Evolutionary conservation across 768 basidiomycete species (phyloP), one percentile per base, ranked within the genome.

Genomic region (Leccinum uliginosum): DNA sequence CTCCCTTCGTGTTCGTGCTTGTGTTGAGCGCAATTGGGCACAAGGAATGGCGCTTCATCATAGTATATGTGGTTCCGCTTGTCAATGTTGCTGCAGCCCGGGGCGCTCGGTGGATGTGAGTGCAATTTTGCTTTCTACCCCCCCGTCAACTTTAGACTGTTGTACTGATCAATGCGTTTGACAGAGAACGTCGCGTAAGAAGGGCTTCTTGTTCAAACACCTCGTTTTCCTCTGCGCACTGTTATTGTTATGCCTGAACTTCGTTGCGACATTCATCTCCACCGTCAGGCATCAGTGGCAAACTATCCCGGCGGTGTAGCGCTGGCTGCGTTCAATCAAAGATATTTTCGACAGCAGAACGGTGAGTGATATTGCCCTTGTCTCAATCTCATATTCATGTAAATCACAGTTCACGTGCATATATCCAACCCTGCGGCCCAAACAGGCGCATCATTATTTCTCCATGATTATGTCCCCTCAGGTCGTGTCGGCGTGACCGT

Each of bases 21-120:
- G 62, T 86, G 3, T 81, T 98, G 69, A 94, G 93, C 67, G 75
- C 68, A 29, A 75, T 98, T 1, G 86, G 83, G 0, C 97, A 99
- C 74, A 99, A 99, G 69, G 97, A 99, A 73, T 99, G 97, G 97
- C 82, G 97, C 7, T 99, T 99, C 72, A 77, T 98, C 56, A 80
- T n/a, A n/a, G n/a, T 93, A 8, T 98, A 98, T 66, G 79, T 85
- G 17, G 82, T 98, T 0, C 94, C 95, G 0, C 67, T 83, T 3
- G 76, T 93, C 70, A 96, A 97, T 63, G 71, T 94, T 4, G 82
- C 86, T 2, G 93, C 89, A 2, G 87, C 93, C 0, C 71, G 84
- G 15, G 86, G 84, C 3, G 76, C 83, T 1, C 68, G 74, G 5
- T 81, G 78, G 69, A 68, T 94, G 90, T 95, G 71, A 60, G 88